Percentiles rank a stretch among this genome's conserved stretches.
Evolutionary conservation across 73 alveolate species (phyloP).

Genomic region (Paramecium sexaurelia): DNA sequence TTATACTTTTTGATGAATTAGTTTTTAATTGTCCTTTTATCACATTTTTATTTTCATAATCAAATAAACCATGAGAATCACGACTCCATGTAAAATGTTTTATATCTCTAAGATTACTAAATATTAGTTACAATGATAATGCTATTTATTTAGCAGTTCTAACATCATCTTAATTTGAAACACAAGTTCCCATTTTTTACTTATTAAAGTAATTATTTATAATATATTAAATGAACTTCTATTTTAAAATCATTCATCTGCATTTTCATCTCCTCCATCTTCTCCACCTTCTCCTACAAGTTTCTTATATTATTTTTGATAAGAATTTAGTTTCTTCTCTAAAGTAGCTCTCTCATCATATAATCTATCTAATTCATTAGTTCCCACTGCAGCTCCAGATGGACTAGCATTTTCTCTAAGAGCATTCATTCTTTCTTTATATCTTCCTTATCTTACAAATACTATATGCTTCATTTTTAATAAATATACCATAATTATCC

Average conservation of each 20-base stretch:
- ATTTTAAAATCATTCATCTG: slow-evolving; percentile 24
- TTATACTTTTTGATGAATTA: slow-evolving; percentile 44
- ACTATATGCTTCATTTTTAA: background rate
- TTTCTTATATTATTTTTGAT: slow-evolving; percentile 42
- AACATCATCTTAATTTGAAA: slow-evolving; percentile 41
- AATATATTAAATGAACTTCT: background rate
- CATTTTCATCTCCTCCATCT: background rate
- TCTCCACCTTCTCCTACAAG: slow-evolving; percentile 25
- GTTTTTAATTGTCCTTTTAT: slow-evolving; percentile 66
- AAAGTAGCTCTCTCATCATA: slow-evolving; percentile 26
- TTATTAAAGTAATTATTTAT: background rate
- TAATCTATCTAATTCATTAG: slow-evolving; percentile 21
- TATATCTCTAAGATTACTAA: background rate
- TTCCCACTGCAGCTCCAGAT: slow-evolving; percentile 15
- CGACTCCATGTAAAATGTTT: slow-evolving; percentile 77
- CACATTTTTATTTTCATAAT: slow-evolving; percentile 78
- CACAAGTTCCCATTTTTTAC: slow-evolving; percentile 48
- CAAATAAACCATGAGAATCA: slow-evolving; percentile 85
- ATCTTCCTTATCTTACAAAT: slow-evolving; percentile 36
- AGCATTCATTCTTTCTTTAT: slow-evolving; percentile 44
- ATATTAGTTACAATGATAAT: slow-evolving; percentile 1
- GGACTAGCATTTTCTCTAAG: background rate
- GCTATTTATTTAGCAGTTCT: slow-evolving; percentile 13
- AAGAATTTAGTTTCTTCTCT: background rate
- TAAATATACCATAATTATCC: background rate